Percentiles rank a stretch among this genome's conserved stretches.
Conservation (phyloP, 2,329 filamentous ascomycete species). For the Xylariales sp. region DNA sequence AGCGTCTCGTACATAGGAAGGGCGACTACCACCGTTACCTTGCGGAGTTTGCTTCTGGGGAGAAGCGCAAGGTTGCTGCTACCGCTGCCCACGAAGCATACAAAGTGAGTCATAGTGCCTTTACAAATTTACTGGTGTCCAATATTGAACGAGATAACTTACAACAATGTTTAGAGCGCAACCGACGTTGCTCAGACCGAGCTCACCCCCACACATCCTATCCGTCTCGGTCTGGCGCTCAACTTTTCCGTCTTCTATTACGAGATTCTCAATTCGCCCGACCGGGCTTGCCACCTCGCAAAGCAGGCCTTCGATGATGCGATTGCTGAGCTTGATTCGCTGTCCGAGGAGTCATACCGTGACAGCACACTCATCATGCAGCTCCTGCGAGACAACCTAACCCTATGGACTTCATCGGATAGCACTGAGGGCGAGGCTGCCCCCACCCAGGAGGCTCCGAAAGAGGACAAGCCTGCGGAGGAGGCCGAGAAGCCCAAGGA, state of each 20-base stretch:
- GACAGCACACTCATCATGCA: conserved; percentile 99
- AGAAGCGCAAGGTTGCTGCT: conserved; percentile 90
- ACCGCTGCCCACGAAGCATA: conserved; percentile 93
- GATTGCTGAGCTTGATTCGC: conserved; percentile 97
- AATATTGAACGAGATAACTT: conserved; percentile 21
- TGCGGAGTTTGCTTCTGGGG: conserved; percentile 90
- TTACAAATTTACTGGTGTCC: neutral
- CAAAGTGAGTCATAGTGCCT: conserved; percentile 74
- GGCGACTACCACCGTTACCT: conserved; percentile 97
- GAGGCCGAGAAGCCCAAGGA: conserved; percentile 67
- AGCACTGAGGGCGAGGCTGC: conserved; percentile 79
- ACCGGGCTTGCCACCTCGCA: conserved; percentile 96
- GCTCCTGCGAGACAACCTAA: conserved; percentile 96
- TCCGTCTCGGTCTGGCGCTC: conserved; percentile 94
- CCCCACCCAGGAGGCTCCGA: conserved; percentile 63
- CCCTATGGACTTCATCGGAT: conserved; percentile 96
- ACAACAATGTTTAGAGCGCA: conserved; percentile 74
- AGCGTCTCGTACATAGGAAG: conserved; percentile 72
- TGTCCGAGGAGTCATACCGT: conserved; percentile 98
- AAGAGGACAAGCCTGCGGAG: conserved; percentile 68
- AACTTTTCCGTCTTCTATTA: conserved; percentile 99
- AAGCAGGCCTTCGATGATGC: conserved; percentile 99
- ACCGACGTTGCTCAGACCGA: conserved; percentile 99
- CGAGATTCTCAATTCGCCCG: conserved; percentile 98
- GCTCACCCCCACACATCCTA: conserved; percentile 96